Base-by-base conservation (phyloP, 208 protist species). In the Crithidia expoeki region DNA sequence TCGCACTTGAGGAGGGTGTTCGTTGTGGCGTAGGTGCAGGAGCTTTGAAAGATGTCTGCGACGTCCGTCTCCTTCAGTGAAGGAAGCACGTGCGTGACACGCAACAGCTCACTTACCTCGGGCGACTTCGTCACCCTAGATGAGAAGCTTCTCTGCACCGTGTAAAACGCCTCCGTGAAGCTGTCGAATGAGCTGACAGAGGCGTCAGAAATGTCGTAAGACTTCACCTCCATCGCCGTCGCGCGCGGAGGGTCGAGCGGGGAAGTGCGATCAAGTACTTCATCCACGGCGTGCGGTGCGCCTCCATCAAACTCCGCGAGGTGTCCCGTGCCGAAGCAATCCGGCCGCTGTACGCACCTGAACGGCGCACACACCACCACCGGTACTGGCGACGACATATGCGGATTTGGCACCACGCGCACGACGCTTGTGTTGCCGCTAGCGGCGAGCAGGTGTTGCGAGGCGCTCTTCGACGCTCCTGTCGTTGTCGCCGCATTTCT, bases 401-500 rank as follows among this genome's bases (percentile, higher is more conserved):
- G 61, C 2, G 61, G 61, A 25, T 67, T 67, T 2, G 61, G 61
- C 33, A 67, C 33, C 5, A 67, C 47, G 10, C 61, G 47, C 21
- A 52, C 17, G 16, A n/a, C 44, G 27, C n/a, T 25, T 1, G 55
- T 3, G 4, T 34, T 60, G 21, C 6, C 55, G 34, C 11, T n/a
- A 9, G 32, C 11, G 34, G 17, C 11, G 14, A 25, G 25, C 2
- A 21, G 32, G 17, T n/a, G 28, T 9, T 52, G n/a, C 14, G 47
- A 4, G 21, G 23, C 21, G 21, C 42, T n/a, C 5, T 9, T n/a
- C 42, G 4, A 3, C 42, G 42, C 42, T 17, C 16, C 12, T 5
- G 47, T 28, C 5, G 47, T 4, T 52, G 23, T 11, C 21, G 14
- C 23, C 28, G 47, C 23, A 28, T 58, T 27, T 12, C 6, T 36